Conservation (phyloP, 2,329 filamentous ascomycete species). For the Cytospora piceicola region DNA sequence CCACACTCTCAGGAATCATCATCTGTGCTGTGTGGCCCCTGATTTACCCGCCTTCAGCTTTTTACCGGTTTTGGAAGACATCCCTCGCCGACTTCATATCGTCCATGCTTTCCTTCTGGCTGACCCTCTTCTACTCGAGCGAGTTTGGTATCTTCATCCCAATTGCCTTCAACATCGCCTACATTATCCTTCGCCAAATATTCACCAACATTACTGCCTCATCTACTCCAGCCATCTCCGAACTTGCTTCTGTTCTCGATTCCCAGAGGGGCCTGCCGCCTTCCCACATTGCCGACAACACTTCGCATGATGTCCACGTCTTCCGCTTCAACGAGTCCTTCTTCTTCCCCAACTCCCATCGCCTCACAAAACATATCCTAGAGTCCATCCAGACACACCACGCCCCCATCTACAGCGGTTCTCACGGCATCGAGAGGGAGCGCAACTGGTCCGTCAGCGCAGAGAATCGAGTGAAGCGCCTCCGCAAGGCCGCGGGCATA, state of each 20-base stretch:
- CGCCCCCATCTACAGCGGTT: constrained; percentile 44
- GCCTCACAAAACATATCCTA: constrained; percentile 52
- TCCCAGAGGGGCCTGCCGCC: constrained; percentile 33
- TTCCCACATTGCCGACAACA: constrained; percentile 40
- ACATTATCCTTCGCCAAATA: constrained; percentile 61
- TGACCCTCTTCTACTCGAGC: constrained; percentile 64
- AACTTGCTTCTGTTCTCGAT: constrained; percentile 36
- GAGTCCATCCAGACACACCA: constrained; percentile 55
- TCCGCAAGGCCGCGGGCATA: constrained; percentile 47
- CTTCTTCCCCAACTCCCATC: constrained; percentile 65
- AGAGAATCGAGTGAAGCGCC: constrained; percentile 49
- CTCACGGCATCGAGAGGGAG: constrained; percentile 39
- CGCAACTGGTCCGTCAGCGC: constrained; percentile 60
- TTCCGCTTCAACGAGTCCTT: constrained; percentile 61
- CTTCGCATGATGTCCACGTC: constrained; percentile 51
- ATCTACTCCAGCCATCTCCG: constrained; percentile 37
- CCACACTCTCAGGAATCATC: constrained; percentile 68
- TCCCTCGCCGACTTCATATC: constrained; percentile 67
- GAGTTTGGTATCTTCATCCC: constrained; percentile 63
- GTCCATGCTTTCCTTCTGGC: constrained; percentile 66
- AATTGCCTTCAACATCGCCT: constrained; percentile 67
- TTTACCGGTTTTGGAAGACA: constrained; percentile 66
- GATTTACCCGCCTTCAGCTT: constrained; percentile 60
- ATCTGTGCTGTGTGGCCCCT: constrained; percentile 67
- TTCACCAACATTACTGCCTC: constrained; percentile 50